A percentile compares a stretch with the other conserved stretches of the same genome.
phyloP scores from a whole-genome alignment of 345 rosid species.

The Acer campestre region DNA sequence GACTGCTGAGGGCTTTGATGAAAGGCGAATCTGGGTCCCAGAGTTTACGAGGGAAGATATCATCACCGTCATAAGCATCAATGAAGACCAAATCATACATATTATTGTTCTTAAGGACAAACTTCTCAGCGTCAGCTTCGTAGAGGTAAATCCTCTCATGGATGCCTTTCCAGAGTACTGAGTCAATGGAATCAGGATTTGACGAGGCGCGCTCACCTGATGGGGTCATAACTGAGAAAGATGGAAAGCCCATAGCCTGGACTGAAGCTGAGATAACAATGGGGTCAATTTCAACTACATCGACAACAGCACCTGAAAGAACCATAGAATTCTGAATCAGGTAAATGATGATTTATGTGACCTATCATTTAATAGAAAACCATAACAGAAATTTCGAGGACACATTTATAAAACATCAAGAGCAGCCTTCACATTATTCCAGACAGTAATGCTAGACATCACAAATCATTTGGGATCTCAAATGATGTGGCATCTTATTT shows the following conservation, averaged over 20 bases:
- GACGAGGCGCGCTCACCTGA: slow-evolving; percentile 46
- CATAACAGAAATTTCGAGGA: background rate
- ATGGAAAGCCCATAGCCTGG: slow-evolving; percentile 85
- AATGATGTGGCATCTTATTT: background rate
- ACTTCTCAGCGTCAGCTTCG: slow-evolving; percentile 79
- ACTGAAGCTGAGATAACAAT: slow-evolving; percentile 78
- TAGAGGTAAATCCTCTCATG: slow-evolving; percentile 81
- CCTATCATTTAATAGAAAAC: background rate
- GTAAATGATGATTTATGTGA: slow-evolving; percentile 2
- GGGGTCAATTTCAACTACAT: slow-evolving; percentile 85
- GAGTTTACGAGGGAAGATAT: slow-evolving; percentile 76
- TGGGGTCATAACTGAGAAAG: slow-evolving; percentile 55
- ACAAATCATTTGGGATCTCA: background rate
- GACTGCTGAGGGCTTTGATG: slow-evolving; percentile 54
- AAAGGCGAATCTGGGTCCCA: slow-evolving; percentile 78
- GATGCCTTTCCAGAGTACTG: slow-evolving; percentile 78
- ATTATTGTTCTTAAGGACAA: slow-evolving; percentile 43
- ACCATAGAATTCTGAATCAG: background rate
- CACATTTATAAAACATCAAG: slow-evolving; percentile 6
- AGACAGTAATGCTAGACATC: background rate
- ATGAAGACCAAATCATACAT: slow-evolving; percentile 73
- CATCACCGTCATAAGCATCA: slow-evolving; percentile 95
- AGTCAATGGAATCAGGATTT: slow-evolving; percentile 48
- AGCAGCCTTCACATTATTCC: background rate
- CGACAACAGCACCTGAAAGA: slow-evolving; percentile 65